A percentile compares a stretch with the other conserved stretches of the same genome.
phyloP scores from a whole-genome alignment of 2,329 filamentous ascomycete genomes.

The Hypoxylon sp. region DNA sequence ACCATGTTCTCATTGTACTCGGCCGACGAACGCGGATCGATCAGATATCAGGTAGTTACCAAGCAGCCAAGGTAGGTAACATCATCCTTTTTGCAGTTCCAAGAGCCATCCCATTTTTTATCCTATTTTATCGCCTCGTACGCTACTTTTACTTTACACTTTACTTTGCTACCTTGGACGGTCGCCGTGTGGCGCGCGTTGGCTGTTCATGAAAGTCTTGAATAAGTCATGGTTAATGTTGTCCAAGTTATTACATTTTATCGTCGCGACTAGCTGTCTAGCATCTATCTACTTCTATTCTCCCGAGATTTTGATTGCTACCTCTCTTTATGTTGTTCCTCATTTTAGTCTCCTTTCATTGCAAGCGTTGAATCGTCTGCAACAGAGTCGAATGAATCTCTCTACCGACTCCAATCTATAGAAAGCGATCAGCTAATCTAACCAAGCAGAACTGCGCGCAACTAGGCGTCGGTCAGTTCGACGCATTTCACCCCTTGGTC shows the following conservation, averaged over 20 bases:
- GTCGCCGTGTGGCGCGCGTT: background rate
- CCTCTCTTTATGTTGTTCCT: conserved; percentile 3
- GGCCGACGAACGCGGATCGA: too few species aligned
- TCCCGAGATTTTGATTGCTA: conserved; percentile 7
- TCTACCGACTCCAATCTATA: conserved; percentile 2
- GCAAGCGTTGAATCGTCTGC: background rate
- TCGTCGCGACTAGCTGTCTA: conserved; percentile 25
- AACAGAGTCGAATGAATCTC: background rate
- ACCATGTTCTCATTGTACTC: background rate
- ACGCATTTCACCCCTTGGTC: background rate
- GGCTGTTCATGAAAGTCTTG: background rate
- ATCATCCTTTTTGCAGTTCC: background rate
- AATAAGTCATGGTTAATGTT: background rate
- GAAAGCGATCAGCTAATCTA: conserved; percentile 4
- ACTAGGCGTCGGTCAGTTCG: background rate
- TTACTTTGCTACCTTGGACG: too few species aligned
- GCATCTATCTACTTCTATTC: conserved; percentile 28
- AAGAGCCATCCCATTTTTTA: background rate
- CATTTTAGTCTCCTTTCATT: conserved; percentile 2
- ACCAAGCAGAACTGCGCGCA: background rate
- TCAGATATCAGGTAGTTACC: too few species aligned
- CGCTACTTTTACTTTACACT: too few species aligned
- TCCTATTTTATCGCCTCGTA: too few species aligned
- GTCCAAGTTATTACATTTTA: conserved; percentile 11
- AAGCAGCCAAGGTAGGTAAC: too few species aligned